Base-by-base conservation (phyloP, 148 eudicot species). In the Cornus florida region DNA sequence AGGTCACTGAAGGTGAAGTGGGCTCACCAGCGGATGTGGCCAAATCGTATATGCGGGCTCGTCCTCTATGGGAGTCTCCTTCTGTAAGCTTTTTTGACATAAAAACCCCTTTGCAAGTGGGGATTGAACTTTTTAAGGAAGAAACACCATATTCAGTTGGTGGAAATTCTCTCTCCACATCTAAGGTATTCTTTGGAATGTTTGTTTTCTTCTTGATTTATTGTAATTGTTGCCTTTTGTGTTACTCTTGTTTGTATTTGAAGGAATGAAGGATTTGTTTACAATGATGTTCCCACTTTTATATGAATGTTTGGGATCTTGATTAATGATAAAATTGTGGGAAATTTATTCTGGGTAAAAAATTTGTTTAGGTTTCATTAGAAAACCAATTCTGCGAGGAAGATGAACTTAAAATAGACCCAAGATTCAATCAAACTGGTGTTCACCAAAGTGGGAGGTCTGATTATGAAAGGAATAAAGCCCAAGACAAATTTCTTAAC, bases 21-120 rank as follows among this genome's bases (percentile, higher is more conserved):
- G 90, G 90, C 68, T 91, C 98, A 53, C 98, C 98, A 41, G 89
- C 88, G 77, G 94, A 94, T 84, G 71, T 94, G 87, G 98, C 98
- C 50, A 92, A 89, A 82, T 87, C 89, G 67, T 94, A 91, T 81
- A 94, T 94, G 98, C 88, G 77, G 82, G 90, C 83, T 65, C 93
- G 95, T 70, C 92, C 94, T 84, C 88, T 89, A 24, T 91, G 97
- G 97, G 87, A 86, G 62, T 92, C 98, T 67, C 92, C 89, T 50
- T 75, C 90, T 48, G 23, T 74, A 53, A 84, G 77, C 75, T 82
- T 72, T 77, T 43, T 75, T 82, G 95, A 84, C 56, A 75, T 82
- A 64, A 78, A 76, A 73, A 87, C 92, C 70, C 90, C 92, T 32
- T 83, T 89, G 75, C 85, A 8, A 48, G 53, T 83, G 70, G 83